These are phyloP conservation scores for Phialocephala sp. DNA, from an alignment of 2,329 filamentous ascomycete genomes.

Conservation along the genomic window DNA sequence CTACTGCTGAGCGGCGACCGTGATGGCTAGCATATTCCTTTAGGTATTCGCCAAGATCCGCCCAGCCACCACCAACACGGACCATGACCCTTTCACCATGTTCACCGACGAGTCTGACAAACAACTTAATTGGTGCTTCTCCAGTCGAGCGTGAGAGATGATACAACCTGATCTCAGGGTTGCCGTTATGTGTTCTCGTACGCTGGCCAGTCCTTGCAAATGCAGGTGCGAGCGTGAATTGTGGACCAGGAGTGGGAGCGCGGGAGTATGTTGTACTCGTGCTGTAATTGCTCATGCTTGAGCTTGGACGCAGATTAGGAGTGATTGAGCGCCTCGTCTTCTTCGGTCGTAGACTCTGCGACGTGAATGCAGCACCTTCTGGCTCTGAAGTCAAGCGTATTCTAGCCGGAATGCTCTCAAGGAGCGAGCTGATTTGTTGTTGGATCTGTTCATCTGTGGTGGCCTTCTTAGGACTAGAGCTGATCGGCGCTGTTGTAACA, in stretches of 20 bases:
- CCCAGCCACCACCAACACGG: slow-evolving; percentile 97
- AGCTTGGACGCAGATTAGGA: slow-evolving; percentile 38
- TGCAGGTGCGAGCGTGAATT: slow-evolving; percentile 72
- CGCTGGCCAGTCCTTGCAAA: slow-evolving; percentile 51
- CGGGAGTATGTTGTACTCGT: slow-evolving; percentile 42
- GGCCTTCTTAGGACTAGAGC: slow-evolving; percentile 35
- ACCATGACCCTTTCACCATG: slow-evolving; percentile 95
- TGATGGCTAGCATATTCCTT: slow-evolving; percentile 94
- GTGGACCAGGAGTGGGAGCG: slow-evolving; percentile 60
- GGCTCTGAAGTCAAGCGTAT: slow-evolving; percentile 73
- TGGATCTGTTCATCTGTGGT: slow-evolving; percentile 70
- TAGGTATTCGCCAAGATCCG: slow-evolving; percentile 92
- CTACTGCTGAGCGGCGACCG: slow-evolving; percentile 66
- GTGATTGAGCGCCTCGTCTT: slow-evolving; percentile 44
- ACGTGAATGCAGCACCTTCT: slow-evolving; percentile 39
- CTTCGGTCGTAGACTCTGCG: slow-evolving; percentile 43
- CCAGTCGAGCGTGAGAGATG: slow-evolving; percentile 85
- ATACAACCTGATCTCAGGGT: slow-evolving; percentile 86
- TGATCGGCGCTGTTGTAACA: slow-evolving; percentile 27
- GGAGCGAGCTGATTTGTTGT: slow-evolving; percentile 78
- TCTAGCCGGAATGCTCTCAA: slow-evolving; percentile 77
- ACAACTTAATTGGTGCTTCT: slow-evolving; percentile 90
- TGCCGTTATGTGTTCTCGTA: slow-evolving; percentile 54
- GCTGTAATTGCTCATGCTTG: slow-evolving; percentile 42
- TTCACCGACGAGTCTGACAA: slow-evolving; percentile 91